Evolutionary conservation across 495 filamentous ascomycete species (phyloP).

Genomic region (Darksidea phi): DNA sequence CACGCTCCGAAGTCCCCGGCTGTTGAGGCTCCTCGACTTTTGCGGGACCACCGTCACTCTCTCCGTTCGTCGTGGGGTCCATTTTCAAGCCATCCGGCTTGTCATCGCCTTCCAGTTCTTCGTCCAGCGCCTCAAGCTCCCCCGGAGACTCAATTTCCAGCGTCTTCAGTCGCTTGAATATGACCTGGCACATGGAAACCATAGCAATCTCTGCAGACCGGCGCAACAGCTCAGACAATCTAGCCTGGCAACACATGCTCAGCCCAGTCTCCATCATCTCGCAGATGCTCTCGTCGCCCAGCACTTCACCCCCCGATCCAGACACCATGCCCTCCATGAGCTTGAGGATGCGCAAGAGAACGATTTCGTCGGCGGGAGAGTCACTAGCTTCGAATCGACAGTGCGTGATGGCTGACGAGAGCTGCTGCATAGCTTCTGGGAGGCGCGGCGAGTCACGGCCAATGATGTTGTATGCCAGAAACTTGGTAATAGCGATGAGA

Average conservation of each 20-base stretch:
- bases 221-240: constrained; percentile 85
- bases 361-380: constrained; percentile 90
- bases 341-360: constrained; percentile 87
- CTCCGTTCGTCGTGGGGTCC: constrained; percentile 81
- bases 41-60: constrained; percentile 52
- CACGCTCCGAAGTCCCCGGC: constrained; percentile 29
- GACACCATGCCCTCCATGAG: constrained; percentile 98
- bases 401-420: constrained; percentile 94
- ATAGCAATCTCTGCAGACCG: constrained; percentile 94
- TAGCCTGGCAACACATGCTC: constrained; percentile 93
- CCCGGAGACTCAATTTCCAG: constrained; percentile 70
- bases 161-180: constrained; percentile 87
- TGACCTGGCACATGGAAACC: constrained; percentile 97
- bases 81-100: constrained; percentile 75
- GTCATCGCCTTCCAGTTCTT: constrained; percentile 57
- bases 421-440: constrained; percentile 85
- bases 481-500: constrained; percentile 92
- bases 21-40: constrained; percentile 36
- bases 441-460: constrained; percentile 77
- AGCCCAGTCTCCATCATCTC: constrained; percentile 99
- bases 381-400: constrained; percentile 97
- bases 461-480: constrained; percentile 93
- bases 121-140: constrained; percentile 58
- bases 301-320: constrained; percentile 82
- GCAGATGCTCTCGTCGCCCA: constrained; percentile 92